These are phyloP conservation scores for Ophiostoma sp. DNA, from an alignment of 2,329 filamentous ascomycete genomes.

Conservation along the genomic window DNA sequence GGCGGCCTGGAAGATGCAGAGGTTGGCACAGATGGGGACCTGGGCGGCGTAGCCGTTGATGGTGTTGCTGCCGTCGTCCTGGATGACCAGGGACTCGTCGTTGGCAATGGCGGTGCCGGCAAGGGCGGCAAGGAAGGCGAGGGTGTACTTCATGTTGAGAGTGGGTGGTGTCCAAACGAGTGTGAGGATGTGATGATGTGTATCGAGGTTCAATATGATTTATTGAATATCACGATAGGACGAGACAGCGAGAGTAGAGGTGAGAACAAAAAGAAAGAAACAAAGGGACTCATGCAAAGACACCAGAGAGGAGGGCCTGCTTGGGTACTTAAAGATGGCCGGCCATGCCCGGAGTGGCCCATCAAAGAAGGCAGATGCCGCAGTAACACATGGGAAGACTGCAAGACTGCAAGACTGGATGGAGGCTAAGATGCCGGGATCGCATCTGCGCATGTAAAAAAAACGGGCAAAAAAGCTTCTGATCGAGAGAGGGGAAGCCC, in stretches of 20 bases:
- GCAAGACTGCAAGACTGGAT: too few relatives aligned
- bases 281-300: neutral
- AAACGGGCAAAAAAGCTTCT: conserved; percentile 14
- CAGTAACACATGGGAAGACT: neutral
- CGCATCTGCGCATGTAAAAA: neutral
- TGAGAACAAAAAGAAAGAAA: neutral
- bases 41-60: conserved; percentile 46
- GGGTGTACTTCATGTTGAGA: neutral
- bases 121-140: neutral
- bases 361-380: neutral
- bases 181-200: neutral
- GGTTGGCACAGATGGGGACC: conserved; percentile 30
- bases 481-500: neutral
- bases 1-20: conserved; percentile 29
- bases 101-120: neutral
- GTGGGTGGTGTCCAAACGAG: neutral
- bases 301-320: neutral
- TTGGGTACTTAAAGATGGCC: conserved; percentile 16
- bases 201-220: neutral
- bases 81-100: conserved; percentile 20
- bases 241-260: neutral
- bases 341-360: neutral
- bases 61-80: conserved; percentile 32
- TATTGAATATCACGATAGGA: neutral
- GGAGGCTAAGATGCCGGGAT: neutral